Evolutionary conservation across 176 grass and related monocot genomes (phyloP).

Genomic region (Aegilops bicornis): DNA sequence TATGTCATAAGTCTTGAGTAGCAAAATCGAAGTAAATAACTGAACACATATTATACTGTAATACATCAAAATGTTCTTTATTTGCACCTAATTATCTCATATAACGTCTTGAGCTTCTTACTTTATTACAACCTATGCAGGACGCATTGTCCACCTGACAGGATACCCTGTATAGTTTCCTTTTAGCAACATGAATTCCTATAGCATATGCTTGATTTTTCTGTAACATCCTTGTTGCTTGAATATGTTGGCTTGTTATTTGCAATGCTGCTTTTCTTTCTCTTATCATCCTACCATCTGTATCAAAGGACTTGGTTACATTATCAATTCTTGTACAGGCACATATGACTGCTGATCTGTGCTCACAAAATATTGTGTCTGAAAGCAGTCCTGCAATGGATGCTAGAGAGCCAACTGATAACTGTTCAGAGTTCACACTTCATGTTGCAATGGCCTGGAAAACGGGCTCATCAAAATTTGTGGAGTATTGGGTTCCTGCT

Average conservation of each 20-base stretch:
- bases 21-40: neutral
- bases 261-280: neutral
- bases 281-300: neutral
- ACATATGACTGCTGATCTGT: conserved; percentile 12
- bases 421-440: conserved; percentile 34
- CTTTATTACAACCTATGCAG: neutral
- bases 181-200: neutral
- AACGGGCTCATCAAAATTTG: conserved; percentile 65
- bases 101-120: neutral
- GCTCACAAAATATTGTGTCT: neutral
- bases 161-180: neutral
- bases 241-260: conserved; percentile 1
- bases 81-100: neutral
- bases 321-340: conserved; percentile 15
- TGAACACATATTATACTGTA: neutral
- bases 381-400: conserved; percentile 6
- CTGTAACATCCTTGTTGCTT: too few relatives aligned
- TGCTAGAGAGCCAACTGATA: conserved; percentile 24
- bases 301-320: neutral
- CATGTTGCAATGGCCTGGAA: conserved; percentile 64
- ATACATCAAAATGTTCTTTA: neutral
- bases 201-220: too few relatives aligned
- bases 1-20: neutral
- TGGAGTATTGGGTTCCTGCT: conserved; percentile 88
- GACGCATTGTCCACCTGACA: neutral